phyloP scores from a whole-genome alignment of 202 grass and related monocot species.

The Carex sylvatica region DNA sequence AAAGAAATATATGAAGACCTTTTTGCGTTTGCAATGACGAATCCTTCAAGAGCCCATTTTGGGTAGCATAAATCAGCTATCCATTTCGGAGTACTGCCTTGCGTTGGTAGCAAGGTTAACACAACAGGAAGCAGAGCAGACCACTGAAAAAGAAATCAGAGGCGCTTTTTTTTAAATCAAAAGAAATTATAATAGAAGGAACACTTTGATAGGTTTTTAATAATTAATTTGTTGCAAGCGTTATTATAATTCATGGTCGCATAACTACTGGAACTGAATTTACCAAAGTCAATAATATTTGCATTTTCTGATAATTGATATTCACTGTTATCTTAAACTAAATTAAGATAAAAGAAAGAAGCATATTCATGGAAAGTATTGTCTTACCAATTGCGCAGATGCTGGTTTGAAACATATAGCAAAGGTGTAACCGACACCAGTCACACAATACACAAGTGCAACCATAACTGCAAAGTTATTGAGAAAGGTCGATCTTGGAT shows the following conservation, averaged over 20 bases:
- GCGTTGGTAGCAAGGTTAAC: slow-evolving; percentile 78
- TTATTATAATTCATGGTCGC: not conserved
- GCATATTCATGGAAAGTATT: not conserved
- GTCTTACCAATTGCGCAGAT: slow-evolving; percentile 73
- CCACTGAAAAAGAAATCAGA: slow-evolving; percentile 51
- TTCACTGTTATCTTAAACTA: not conserved
- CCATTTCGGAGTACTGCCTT: slow-evolving; percentile 43
- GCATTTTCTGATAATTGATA: not conserved
- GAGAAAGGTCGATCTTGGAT: slow-evolving; percentile 68
- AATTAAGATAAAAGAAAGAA: not conserved
- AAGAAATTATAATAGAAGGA: not conserved
- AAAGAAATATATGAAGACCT: slow-evolving; percentile 29
- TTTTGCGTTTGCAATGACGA: slow-evolving; percentile 83
- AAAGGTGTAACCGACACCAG: slow-evolving; percentile 87
- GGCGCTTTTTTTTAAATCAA: slow-evolving; percentile 9
- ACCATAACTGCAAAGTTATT: slow-evolving; percentile 67
- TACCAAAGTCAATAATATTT: not conserved
- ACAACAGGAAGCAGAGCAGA: slow-evolving; percentile 83
- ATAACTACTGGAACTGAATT: not conserved
- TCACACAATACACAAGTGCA: slow-evolving; percentile 88
- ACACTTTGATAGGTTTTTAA: not conserved
- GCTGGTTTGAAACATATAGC: slow-evolving; percentile 85
- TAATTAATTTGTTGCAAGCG: not conserved
- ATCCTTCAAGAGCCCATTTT: slow-evolving; percentile 93
- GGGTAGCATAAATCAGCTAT: slow-evolving; percentile 72